These are phyloP conservation scores for Boletus reticulatus DNA, from an alignment of 768 basidiomycete species.

Conservation along the genomic window DNA sequence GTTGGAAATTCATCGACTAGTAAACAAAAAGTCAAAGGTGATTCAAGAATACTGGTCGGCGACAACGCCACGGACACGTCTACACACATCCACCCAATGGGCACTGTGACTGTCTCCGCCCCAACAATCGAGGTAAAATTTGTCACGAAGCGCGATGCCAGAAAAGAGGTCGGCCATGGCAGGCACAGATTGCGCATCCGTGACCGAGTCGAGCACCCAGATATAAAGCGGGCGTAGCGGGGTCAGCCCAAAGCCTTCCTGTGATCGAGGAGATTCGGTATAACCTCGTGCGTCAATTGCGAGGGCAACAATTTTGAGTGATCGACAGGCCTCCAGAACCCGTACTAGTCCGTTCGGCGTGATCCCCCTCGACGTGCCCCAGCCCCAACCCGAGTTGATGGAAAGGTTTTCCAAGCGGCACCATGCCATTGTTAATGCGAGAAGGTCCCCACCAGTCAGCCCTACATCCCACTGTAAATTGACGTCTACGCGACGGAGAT, in stretches of 20 bases:
- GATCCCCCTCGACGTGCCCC: neutral
- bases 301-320: neutral
- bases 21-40: too few species aligned
- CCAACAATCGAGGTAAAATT: too few species aligned
- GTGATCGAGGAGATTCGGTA: neutral
- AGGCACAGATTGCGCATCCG: neutral
- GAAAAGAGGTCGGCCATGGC: neutral
- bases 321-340: neutral
- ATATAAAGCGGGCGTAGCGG: neutral
- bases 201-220: neutral
- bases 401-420: neutral
- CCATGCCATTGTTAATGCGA: neutral
- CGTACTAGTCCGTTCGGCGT: neutral
- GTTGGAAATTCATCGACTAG: too few species aligned
- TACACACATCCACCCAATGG: too few species aligned
- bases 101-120: too few species aligned
- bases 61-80: too few species aligned
- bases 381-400: neutral
- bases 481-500: neutral
- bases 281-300: neutral
- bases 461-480: neutral
- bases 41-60: too few species aligned
- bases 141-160: neutral
- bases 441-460: neutral
- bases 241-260: neutral